A percentile compares a stretch with the other conserved stretches of the same genome.
Evolutionary conservation across 352 stramenopile genomes (phyloP).

Genomic region (Elongisporangium anandrum): DNA sequence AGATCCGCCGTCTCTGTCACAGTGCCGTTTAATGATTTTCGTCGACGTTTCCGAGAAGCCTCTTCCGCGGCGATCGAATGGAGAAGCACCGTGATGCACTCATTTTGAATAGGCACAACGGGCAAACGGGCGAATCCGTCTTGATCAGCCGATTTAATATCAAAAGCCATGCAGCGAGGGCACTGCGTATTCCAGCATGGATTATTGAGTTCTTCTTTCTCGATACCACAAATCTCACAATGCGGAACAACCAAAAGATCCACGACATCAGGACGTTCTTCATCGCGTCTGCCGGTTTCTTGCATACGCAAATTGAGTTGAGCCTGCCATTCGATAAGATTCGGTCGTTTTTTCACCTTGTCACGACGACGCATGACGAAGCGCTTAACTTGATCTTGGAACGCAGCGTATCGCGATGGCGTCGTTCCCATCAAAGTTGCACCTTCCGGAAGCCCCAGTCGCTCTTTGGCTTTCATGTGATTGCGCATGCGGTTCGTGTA

Average conservation of each 20-base stretch:
- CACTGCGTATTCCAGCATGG: constrained; percentile 78
- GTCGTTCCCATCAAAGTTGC: constrained; percentile 81
- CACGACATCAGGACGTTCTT: constrained; percentile 45
- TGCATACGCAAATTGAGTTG: constrained; percentile 62
- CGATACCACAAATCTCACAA: constrained; percentile 78
- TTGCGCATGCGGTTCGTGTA: constrained; percentile 60
- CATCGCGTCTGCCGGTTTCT: constrained; percentile 50
- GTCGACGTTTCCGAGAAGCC: constrained; percentile 48
- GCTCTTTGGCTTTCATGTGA: constrained; percentile 68
- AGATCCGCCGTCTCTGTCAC: constrained; percentile 2
- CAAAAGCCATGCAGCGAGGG: constrained; percentile 62
- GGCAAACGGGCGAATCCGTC: constrained; percentile 54
- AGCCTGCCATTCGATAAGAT: constrained; percentile 72
- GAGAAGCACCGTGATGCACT: constrained; percentile 52
- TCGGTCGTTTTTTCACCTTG: constrained; percentile 83
- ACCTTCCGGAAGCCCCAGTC: constrained; percentile 63
- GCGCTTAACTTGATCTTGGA: constrained; percentile 84
- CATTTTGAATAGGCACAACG: constrained; percentile 38
- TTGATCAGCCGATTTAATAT: constrained; percentile 38
- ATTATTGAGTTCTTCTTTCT: constrained; percentile 73
- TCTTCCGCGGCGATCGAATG: constrained; percentile 31
- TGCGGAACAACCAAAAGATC: constrained; percentile 67
- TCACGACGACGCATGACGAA: constrained; percentile 80
- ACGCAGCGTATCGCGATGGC: constrained; percentile 67
- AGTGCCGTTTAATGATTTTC: constrained; percentile 16